These are phyloP conservation scores for Yarrowia bubula DNA, from an alignment of 805 yeast genomes.

Conservation along the genomic window DNA sequence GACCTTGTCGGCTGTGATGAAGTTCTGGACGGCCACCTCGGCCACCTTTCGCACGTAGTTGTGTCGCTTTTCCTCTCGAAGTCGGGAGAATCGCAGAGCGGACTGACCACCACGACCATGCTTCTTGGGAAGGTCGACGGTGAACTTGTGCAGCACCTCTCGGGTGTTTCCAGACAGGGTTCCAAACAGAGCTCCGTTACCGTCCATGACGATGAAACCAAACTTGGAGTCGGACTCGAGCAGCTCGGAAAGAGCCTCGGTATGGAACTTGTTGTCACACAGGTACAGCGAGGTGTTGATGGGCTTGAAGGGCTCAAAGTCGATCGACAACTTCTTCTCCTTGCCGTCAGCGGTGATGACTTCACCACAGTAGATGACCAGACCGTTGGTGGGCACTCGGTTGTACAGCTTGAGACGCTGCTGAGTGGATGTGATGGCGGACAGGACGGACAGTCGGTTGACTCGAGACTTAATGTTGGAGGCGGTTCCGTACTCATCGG, in stretches of 20 bases:
- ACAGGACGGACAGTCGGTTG: constrained; percentile 87
- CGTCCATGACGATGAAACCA: constrained; percentile 99
- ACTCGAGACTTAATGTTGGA: constrained; percentile 97
- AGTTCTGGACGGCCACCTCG: constrained; percentile 96
- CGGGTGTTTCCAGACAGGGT: constrained; percentile 94
- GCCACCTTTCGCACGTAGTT: constrained; percentile 98
- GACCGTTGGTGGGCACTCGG: constrained; percentile 89
- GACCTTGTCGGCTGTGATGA: constrained; percentile 91
- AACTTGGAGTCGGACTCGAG: constrained; percentile 93
- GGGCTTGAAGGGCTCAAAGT: constrained; percentile 98
- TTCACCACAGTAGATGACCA: constrained; percentile 98
- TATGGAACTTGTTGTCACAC: constrained; percentile 98
- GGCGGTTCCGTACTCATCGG: constrained; percentile 99
- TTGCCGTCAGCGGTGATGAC: constrained; percentile 96
- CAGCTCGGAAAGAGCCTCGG: constrained; percentile 92
- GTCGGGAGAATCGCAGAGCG: constrained; percentile 97
- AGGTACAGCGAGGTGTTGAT: constrained; percentile 93
- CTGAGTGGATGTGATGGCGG: constrained; percentile 98
- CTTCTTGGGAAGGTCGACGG: constrained; percentile 97
- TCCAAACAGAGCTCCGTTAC: constrained; percentile 97
- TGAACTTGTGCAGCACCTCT: constrained; percentile 92
- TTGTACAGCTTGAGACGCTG: constrained; percentile 89
- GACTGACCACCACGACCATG: constrained; percentile 99
- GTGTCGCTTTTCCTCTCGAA: constrained; percentile 98
- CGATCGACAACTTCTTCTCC: constrained; percentile 93